phyloP scores from a whole-genome alignment of 129 eudicot genomes.

The Chrysanthemum seticuspe region DNA sequence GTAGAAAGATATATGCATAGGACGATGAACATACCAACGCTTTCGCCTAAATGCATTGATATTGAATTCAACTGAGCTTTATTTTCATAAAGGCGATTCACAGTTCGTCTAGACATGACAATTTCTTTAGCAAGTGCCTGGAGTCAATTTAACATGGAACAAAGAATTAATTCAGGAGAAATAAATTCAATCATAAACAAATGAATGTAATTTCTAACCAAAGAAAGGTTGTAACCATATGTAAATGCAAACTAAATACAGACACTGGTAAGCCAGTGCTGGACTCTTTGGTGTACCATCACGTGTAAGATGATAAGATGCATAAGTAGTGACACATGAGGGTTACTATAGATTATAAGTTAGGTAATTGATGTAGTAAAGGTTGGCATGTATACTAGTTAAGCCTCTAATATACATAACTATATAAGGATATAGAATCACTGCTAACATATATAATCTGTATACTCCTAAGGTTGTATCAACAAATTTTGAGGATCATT shows the following conservation, averaged over 20 bases:
- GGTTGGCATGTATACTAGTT: too few species aligned
- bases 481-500: constrained; percentile 1
- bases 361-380: too few species aligned
- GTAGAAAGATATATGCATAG: background rate
- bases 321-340: too few species aligned
- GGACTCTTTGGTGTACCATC: too few species aligned
- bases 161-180: constrained; percentile 7
- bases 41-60: constrained; percentile 99
- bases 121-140: constrained; percentile 94
- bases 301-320: too few species aligned
- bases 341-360: too few species aligned
- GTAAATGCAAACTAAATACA: background rate
- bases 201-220: background rate
- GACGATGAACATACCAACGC: constrained; percentile 65
- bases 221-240: background rate
- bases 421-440: too few species aligned
- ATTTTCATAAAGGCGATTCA: constrained; percentile 94
- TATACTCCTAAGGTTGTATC: background rate
- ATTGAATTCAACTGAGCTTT: constrained; percentile 96
- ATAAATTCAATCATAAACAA: background rate
- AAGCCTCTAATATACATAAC: too few species aligned
- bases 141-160: constrained; percentile 24
- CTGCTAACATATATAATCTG: background rate
- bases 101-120: constrained; percentile 83
- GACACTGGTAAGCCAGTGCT: too few species aligned